Conservation (phyloP, 495 filamentous ascomycete species). For the Mycothermus thermophilus region DNA sequence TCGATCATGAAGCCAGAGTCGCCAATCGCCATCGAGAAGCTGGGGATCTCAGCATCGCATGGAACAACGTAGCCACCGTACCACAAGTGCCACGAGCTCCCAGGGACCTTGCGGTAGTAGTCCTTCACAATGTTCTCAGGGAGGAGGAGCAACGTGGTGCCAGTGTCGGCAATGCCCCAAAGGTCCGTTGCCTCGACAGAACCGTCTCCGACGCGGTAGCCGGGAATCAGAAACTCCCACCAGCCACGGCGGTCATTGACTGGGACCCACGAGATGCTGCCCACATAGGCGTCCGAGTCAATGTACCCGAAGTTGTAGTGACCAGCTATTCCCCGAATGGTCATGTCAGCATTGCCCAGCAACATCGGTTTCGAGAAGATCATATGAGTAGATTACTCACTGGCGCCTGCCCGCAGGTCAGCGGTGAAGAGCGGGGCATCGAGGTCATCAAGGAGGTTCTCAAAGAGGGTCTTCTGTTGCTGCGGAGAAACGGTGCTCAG, state of each 20-base stretch:
- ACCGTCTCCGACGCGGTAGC: conserved; percentile 46
- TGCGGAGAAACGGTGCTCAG: conserved; percentile 58
- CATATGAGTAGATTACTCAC: conserved; percentile 15
- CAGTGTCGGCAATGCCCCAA: conserved; percentile 51
- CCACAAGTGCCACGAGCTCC: conserved; percentile 31
- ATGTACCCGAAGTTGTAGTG: conserved; percentile 66
- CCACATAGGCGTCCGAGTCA: conserved; percentile 47
- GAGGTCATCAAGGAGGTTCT: conserved; percentile 46
- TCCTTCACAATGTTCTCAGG: conserved; percentile 38
- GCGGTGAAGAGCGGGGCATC: conserved; percentile 54
- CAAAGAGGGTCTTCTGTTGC: conserved; percentile 56
- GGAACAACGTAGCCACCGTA: conserved; percentile 55
- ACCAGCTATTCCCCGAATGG: conserved; percentile 36
- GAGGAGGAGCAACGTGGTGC: conserved; percentile 59
- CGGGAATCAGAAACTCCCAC: conserved; percentile 54
- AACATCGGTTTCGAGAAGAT: too few relatives aligned
- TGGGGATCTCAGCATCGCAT: conserved; percentile 48
- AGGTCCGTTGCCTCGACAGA: conserved; percentile 23
- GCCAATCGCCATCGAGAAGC: conserved; percentile 46
- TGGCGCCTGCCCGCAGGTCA: conserved; percentile 43
- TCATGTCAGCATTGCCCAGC: not conserved
- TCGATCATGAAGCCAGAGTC: conserved; percentile 25
- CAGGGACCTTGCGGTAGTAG: conserved; percentile 49
- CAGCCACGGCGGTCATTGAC: conserved; percentile 50
- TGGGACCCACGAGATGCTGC: conserved; percentile 44